Percentiles rank a stretch among this genome's conserved stretches.
Conservation (phyloP, 2,329 filamentous ascomycete genomes). For the Shiraia sp. region DNA sequence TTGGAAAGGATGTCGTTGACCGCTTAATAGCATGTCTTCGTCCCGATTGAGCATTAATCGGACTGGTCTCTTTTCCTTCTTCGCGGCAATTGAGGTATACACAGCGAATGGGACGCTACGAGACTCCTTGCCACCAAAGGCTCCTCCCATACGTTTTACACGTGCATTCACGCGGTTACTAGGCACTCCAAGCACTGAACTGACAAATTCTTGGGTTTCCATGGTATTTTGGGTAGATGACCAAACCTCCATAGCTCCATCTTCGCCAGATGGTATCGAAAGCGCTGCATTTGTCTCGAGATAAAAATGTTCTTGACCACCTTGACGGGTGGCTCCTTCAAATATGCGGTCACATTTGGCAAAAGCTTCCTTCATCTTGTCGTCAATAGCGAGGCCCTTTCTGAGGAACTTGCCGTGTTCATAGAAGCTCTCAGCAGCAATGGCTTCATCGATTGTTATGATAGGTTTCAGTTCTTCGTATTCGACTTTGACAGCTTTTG, state of each 20-base stretch:
- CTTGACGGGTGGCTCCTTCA: constrained; percentile 81
- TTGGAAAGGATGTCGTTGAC: constrained; percentile 90
- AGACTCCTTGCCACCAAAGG: constrained; percentile 93
- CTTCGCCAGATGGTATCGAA: constrained; percentile 83
- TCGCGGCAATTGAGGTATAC: constrained; percentile 80
- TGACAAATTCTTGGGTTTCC: constrained; percentile 64
- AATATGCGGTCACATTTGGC: constrained; percentile 78
- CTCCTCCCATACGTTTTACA: constrained; percentile 89
- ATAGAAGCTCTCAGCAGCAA: constrained; percentile 84
- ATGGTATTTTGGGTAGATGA: constrained; percentile 47
- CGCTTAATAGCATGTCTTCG: constrained; percentile 89
- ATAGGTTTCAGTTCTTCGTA: constrained; percentile 88
- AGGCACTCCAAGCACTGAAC: constrained; percentile 78
- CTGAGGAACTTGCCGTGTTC: constrained; percentile 77
- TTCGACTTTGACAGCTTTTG: constrained; percentile 79
- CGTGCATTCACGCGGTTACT: constrained; percentile 86
- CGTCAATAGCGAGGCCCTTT: constrained; percentile 61
- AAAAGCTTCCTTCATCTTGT: constrained; percentile 71
- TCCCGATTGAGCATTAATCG: constrained; percentile 94
- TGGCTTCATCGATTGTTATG: constrained; percentile 92
- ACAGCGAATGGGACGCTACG: constrained; percentile 81
- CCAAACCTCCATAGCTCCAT: constrained; percentile 90
- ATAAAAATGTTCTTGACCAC: constrained; percentile 96
- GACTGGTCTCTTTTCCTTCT: constrained; percentile 80
- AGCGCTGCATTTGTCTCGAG: constrained; percentile 87